Evolutionary conservation across 352 stramenopile species (phyloP), one percentile per base, ranked within the genome.

Genomic region (Phytopythium litorale): DNA sequence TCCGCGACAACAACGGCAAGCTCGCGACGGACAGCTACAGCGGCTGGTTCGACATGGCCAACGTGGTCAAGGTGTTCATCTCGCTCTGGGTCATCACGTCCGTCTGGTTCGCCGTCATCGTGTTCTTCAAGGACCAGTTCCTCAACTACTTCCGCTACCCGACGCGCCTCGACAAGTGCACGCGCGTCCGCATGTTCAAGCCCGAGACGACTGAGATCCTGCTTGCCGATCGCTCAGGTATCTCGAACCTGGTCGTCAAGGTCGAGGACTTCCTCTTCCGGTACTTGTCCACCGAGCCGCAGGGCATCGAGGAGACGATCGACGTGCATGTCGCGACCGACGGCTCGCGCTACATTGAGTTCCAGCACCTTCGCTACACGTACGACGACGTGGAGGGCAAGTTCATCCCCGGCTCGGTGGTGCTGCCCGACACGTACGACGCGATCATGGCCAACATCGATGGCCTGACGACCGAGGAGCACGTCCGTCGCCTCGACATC

Each of bases 81-180:
- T 66, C 71, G 49, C 63, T 78, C 3, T 91, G 81, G 81, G 63
- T 87, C 18, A 71, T 88, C 55, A 61, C 67, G 19, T 67, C 72
- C 4, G 63, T 89, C 7, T 91, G 79, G 76, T 74, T 86, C 48
- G 68, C 67, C 1, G 56, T 67, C 23, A 63, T 87, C 2, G 79
- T 91, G 11, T 58, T 80, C 16, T 79, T 73, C 54, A 63, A 68
- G 18, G 62, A 73, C 6, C 60, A 79, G 38, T 57, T 91, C 7
- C 43, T 74, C 65, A 88, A 91, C 65, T 91, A 85, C 54, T 91
- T 89, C 65, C 73, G 79, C 19, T 67, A 76, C 45, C 75, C 67
- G 12, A 71, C 67, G 7, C 52, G 72, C 7, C 56, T 89, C 46
- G 70, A 75, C 43, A 66, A 61, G 2, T 86, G 76, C 61, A 64